Evolutionary conservation across 192 early-diverging fungal species (phyloP).

Genomic region (Umbelopsis isabellina): DNA sequence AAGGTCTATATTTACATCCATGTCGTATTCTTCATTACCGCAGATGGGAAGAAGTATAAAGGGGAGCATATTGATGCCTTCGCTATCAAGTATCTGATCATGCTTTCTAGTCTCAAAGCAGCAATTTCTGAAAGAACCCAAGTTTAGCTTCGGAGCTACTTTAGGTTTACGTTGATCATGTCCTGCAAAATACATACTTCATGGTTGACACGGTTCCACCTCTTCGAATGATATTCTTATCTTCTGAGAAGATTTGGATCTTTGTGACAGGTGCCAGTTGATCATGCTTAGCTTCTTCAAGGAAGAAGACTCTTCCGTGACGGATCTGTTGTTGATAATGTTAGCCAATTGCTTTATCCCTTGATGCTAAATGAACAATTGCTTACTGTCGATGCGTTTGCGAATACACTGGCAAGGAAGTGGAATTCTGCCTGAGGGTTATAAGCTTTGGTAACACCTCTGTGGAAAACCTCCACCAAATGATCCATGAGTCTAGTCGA

Average conservation of each 20-base stretch:
- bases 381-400: slow-evolving; percentile 73
- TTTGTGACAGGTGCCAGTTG: slow-evolving; percentile 77
- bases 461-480: slow-evolving; percentile 87
- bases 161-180: background rate
- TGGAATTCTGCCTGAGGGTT: slow-evolving; percentile 81
- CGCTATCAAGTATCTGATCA: slow-evolving; percentile 62
- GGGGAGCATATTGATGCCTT: slow-evolving; percentile 80
- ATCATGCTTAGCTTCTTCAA: slow-evolving; percentile 66
- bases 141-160: no score
- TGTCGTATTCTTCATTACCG: slow-evolving; percentile 90
- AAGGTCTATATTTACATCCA: slow-evolving; percentile 60
- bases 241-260: slow-evolving; percentile 84
- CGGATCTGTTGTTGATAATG: slow-evolving; percentile 40
- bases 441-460: slow-evolving; percentile 75
- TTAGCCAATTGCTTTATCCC: background rate
- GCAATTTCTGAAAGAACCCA: slow-evolving; percentile 57
- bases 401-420: slow-evolving; percentile 93
- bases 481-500: slow-evolving; percentile 73
- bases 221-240: slow-evolving; percentile 83
- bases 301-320: slow-evolving; percentile 71
- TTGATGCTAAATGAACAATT: background rate
- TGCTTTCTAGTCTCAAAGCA: slow-evolving; percentile 80
- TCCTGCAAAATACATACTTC: slow-evolving; percentile 60
- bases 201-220: slow-evolving; percentile 84
- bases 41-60: slow-evolving; percentile 89